Evolutionary conservation across 352 stramenopile genomes (phyloP), one percentile per base, ranked within the genome.

Genomic region (Globisporangium spinosum): DNA sequence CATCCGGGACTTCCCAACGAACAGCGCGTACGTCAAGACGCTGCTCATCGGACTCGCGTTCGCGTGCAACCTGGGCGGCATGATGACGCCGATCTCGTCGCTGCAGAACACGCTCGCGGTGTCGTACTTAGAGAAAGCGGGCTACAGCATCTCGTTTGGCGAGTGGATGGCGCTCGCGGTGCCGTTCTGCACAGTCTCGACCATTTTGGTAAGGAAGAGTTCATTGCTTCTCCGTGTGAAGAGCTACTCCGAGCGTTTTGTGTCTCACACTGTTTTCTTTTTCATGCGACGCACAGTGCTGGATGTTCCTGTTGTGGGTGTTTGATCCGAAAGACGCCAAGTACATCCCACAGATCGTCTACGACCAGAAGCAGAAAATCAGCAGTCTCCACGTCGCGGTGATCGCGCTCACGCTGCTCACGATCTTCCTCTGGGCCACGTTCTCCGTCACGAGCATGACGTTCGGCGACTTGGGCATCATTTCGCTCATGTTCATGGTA

Each of bases 21-120:
- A 94, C 68, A 95, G 87, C 70, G 78, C 77, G 7, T 96, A 94
- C 67, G 91, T 94, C 43, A 97, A 97, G 76, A 95, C 91, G 7
- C 78, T 98, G 63, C 77, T 98, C 27, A 93, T 98, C 54, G 92
- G 92, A 1, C 79, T 98, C 29, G 91, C 92, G n/a, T 98, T 97
- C 60, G 91, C 92, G 0, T 98, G 92, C 72, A 98, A 98, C 68
- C 75, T 98, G 20, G 91, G 92, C 35, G 92, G 91, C 34, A 98
- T 98, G 92, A 96, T 98, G 86, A 97, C 92, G 20, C 92, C 92
- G 0, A 98, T 98, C 71, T 92, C 92, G 49, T 97, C 89, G 62
- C 73, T 98, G 27, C 92, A 98, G 60, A 96, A 96, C 70, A 94
- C 87, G 1, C 72, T 96, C 22, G 89, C 89, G 0, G 86, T 94